phyloP scores from a whole-genome alignment of 2,329 filamentous ascomycete genomes.

The Grosmannia penicillata region DNA sequence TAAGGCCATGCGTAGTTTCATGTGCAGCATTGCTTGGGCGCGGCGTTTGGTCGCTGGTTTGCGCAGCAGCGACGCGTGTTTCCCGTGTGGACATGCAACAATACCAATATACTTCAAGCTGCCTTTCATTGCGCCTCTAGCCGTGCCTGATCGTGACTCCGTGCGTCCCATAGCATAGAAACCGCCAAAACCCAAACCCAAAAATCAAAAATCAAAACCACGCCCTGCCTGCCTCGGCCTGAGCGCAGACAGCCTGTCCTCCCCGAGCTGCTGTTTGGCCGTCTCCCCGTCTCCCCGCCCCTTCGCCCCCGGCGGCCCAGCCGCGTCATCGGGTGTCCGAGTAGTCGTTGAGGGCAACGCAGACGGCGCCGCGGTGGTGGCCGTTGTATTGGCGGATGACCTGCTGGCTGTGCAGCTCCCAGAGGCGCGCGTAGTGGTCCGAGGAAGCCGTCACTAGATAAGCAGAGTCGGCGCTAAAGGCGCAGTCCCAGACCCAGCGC shows the following conservation, averaged over 20 bases:
- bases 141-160: no score
- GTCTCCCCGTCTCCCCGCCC: no score
- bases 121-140: neutral
- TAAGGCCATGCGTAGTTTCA: neutral
- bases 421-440: slow-evolving; percentile 83
- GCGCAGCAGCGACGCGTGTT: neutral
- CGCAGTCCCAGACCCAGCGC: slow-evolving; percentile 95
- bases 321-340: slow-evolving; percentile 34
- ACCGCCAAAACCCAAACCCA: no score
- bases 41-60: neutral
- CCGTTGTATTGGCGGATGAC: slow-evolving; percentile 94
- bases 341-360: slow-evolving; percentile 85
- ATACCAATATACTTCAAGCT: neutral
- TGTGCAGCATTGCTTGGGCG: neutral
- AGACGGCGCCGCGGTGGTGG: slow-evolving; percentile 81
- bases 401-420: slow-evolving; percentile 74
- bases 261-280: no score
- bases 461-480: slow-evolving; percentile 83
- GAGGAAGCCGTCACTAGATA: slow-evolving; percentile 89
- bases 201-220: no score
- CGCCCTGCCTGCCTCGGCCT: no score
- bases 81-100: neutral
- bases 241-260: no score
- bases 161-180: no score
- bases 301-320: neutral